Base-by-base conservation (phyloP, 768 basidiomycete genomes). In the Boletales sp. region DNA sequence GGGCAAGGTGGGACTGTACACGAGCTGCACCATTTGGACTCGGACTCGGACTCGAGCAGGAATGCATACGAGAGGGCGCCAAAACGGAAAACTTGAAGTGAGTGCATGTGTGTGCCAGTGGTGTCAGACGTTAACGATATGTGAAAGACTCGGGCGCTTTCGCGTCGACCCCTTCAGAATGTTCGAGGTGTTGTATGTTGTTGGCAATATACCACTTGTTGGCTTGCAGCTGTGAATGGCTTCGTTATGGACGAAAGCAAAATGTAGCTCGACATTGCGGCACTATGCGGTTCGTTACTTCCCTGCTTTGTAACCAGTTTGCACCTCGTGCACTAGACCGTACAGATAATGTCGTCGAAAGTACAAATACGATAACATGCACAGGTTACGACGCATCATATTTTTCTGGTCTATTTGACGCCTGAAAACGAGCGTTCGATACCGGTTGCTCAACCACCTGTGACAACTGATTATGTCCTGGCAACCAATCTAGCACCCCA, bases 11-110 rank as follows among this genome's bases (percentile, higher is more conserved):
- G 45, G 5, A 46, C 42, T 18, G 40, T 68, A 11, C 61, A 68
- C 21, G 56, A 60, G 13, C 24, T 27, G 43, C 52, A 50, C 32
- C 46, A 50, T 4, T 52, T 45, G 6, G 54, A 48, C 8, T 53
- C 57, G 6, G 54, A 48, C 8, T 53, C 57, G 14, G 58, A 52
- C 15, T 47, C 64, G 17, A 69, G 73, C 34, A 62, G 63, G 18
- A 83, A 83, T 57, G 78, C 78, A 0, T 83, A 83, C 53, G 81
- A 83, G 60, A 69, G 57, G 27, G 54, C 70, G 63, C 40, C 65
- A 44, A 56, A 72, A 62, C 47, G 50, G 43, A 60, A 49, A 31
- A 31, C 31, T n/a, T 59, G 51, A 41, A 47, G 59, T 43, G 42
- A 32, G 53, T 35, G n/a, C 13, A 3, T 14, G 35, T 6, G 4